phyloP scores from a whole-genome alignment of 768 basidiomycete species.

The Sporobolomyces pararoseus region DNA sequence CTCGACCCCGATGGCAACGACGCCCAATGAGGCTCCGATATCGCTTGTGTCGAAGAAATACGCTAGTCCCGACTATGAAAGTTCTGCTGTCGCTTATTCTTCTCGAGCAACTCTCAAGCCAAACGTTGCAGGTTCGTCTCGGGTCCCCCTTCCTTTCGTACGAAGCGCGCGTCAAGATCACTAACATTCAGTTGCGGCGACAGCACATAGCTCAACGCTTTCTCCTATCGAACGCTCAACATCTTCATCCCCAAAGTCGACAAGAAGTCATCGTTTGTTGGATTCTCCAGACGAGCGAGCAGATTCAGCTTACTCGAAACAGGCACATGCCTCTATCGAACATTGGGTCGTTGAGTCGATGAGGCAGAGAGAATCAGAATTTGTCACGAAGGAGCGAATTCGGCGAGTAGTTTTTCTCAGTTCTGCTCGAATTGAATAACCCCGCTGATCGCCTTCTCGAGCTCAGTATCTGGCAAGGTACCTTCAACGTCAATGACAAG shows the following conservation, averaged over 20 bases:
- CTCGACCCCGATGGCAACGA: not conserved
- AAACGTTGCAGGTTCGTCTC: not conserved
- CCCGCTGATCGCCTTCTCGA: accelerated
- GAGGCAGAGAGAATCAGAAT: slow-evolving; percentile 19
- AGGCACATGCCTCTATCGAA: slow-evolving; percentile 5
- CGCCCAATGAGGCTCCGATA: no score
- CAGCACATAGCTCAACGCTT: not conserved
- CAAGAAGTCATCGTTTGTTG: not conserved
- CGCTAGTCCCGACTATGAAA: no score
- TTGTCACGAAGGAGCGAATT: slow-evolving; percentile 17
- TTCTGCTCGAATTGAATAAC: no score
- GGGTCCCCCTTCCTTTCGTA: not conserved
- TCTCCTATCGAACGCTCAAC: not conserved
- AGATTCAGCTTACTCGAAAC: not conserved
- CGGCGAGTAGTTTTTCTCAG: not conserved
- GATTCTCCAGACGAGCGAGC: not conserved
- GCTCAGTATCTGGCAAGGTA: slow-evolving; percentile 64
- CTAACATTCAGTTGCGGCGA: not conserved
- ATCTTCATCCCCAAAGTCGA: not conserved
- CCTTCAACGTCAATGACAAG: slow-evolving; percentile 81
- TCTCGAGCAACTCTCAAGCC: not conserved
- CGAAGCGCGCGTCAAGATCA: no score
- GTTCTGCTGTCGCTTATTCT: slow-evolving; percentile 12
- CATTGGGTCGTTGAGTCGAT: slow-evolving; percentile 22
- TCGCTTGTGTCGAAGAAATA: no score